Percentiles rank a stretch among this genome's conserved stretches.
Conservation (phyloP, 1,284 basidiomycete genomes). For the Meira nashicola region DNA sequence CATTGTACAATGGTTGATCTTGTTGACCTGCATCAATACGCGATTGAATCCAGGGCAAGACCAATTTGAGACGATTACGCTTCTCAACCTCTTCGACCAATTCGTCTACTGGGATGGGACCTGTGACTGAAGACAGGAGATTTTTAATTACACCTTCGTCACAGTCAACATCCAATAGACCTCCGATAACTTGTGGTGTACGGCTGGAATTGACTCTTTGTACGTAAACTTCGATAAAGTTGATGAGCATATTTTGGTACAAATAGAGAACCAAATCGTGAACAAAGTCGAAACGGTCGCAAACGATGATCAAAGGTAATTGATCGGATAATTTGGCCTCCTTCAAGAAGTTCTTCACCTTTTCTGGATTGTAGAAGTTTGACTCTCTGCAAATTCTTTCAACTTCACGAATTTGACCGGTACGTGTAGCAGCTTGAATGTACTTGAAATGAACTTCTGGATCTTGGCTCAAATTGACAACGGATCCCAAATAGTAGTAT, state of each 20-base stretch:
- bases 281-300: constrained; percentile 99
- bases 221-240: constrained; percentile 99
- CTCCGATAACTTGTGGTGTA: constrained; percentile 97
- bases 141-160: constrained; percentile 91
- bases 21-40: constrained; percentile 87
- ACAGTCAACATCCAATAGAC: constrained; percentile 94
- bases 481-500: constrained; percentile 94
- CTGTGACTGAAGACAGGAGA: constrained; percentile 85
- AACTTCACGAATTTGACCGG: constrained; percentile 96
- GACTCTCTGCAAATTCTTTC: constrained; percentile 97
- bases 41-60: constrained; percentile 92
- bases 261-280: constrained; percentile 98
- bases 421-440: constrained; percentile 96
- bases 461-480: constrained; percentile 94
- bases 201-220: constrained; percentile 95
- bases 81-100: constrained; percentile 73
- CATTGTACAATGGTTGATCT: constrained; percentile 90
- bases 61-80: constrained; percentile 90
- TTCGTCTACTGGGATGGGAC: constrained; percentile 85
- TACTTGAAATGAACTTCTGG: constrained; percentile 99
- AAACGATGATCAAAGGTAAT: constrained; percentile 98
- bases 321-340: constrained; percentile 96
- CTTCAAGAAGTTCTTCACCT: constrained; percentile 98
- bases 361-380: constrained; percentile 97
- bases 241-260: constrained; percentile 93